Percentiles rank a stretch among this genome's conserved stretches.
Conservation (phyloP, 495 filamentous ascomycete species). For the Daldinia vernicosa region DNA sequence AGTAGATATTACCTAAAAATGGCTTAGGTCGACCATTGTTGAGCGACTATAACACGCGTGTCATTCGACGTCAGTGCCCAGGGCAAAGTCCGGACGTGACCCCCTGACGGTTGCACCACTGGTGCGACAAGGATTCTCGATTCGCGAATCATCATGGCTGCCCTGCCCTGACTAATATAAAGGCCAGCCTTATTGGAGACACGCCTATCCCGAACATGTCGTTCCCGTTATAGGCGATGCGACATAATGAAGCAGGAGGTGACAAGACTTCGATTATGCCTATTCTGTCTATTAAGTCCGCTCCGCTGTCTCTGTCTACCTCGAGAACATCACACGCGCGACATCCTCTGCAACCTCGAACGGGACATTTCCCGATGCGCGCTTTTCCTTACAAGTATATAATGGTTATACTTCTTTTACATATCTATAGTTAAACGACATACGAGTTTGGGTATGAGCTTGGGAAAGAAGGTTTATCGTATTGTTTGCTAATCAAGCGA, state of each 20-base stretch:
- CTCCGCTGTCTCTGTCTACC: background rate
- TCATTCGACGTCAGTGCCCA: conserved; percentile 17
- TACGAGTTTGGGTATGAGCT: background rate
- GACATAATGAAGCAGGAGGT: conserved; percentile 29
- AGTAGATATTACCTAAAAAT: conserved; percentile 19
- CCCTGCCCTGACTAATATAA: conserved; percentile 30
- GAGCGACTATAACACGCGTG: conserved; percentile 24
- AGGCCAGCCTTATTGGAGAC: conserved; percentile 30
- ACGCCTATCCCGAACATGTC: conserved; percentile 21
- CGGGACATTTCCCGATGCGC: background rate
- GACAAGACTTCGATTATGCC: conserved; percentile 18
- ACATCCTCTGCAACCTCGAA: conserved; percentile 15
- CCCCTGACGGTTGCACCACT: conserved; percentile 21
- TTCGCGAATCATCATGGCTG: conserved; percentile 27
- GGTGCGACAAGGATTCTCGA: conserved; percentile 25
- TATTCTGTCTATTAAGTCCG: conserved; percentile 5
- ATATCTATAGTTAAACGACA: background rate
- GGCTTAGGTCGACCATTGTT: conserved; percentile 18
- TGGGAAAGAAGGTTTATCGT: conserved; percentile 8
- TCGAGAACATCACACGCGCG: conserved; percentile 2
- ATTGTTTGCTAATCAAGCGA: background rate
- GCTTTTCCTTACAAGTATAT: background rate
- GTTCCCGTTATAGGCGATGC: conserved; percentile 22
- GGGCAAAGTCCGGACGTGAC: conserved; percentile 1
- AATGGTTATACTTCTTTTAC: conserved; percentile 12